Conservation (phyloP, 1,284 basidiomycete genomes). For the Boletus semigastroideus region DNA sequence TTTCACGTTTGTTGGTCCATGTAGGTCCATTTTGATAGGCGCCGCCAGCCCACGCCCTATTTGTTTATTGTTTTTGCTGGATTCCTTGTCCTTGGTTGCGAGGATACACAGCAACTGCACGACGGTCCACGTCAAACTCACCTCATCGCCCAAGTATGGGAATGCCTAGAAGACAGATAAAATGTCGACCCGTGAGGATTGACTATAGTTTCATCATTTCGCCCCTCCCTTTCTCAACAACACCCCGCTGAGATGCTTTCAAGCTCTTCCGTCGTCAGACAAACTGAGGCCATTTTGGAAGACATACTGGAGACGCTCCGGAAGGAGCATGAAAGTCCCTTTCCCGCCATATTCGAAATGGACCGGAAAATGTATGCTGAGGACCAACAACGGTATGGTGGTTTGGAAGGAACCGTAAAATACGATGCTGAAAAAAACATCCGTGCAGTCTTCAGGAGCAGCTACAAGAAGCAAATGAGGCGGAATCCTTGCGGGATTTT, state of each 20-base stretch:
- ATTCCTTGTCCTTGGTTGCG: conserved; percentile 18
- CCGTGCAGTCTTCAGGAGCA: conserved; percentile 9
- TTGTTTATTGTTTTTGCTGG: conserved; percentile 16
- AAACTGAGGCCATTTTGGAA: conserved; percentile 5
- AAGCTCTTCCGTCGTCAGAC: not conserved
- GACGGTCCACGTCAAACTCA: not conserved
- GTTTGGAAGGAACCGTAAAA: not conserved
- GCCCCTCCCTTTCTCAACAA: not conserved
- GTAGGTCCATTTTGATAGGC: conserved; percentile 17
- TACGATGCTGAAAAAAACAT: not conserved
- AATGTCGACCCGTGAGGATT: conserved; percentile 1
- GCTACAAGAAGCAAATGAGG: not conserved
- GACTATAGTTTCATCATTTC: not conserved
- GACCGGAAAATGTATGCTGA: conserved; percentile 1
- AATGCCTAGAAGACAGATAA: conserved; percentile 13
- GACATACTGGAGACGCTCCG: conserved; percentile 5
- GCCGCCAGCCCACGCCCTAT: not conserved
- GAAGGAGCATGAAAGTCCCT: not conserved
- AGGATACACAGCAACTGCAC: conserved; percentile 12
- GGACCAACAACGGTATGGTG: conserved; percentile 14
- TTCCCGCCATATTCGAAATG: conserved; percentile 8
- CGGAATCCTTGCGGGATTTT: not conserved
- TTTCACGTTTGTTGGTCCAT: conserved; percentile 11
- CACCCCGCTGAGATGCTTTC: conserved; percentile 9
- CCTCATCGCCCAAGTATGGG: conserved; percentile 1